Evolutionary conservation across 2,329 filamentous ascomycete species (phyloP).

Genomic region (Zymoseptoria ardabiliae): DNA sequence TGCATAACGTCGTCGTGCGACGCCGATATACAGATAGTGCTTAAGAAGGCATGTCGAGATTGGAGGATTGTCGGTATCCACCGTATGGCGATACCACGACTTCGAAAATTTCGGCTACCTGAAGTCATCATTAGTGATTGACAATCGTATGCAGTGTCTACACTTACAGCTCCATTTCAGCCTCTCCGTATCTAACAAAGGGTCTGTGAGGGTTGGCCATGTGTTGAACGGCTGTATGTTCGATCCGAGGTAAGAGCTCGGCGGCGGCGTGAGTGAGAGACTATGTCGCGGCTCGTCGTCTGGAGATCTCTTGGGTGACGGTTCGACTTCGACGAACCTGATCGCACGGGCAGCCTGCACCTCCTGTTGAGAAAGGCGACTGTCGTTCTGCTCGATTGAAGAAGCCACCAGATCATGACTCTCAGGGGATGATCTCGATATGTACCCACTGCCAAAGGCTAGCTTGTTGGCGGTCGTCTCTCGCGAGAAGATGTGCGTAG

Average conservation of each 20-base stretch:
- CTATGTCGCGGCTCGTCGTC: not conserved
- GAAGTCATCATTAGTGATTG: not conserved
- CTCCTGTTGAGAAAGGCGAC: not conserved
- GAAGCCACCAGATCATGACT: not conserved
- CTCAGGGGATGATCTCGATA: not conserved
- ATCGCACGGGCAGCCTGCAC: not conserved
- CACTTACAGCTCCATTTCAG: conserved; percentile 26
- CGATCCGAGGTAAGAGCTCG: conserved; percentile 4
- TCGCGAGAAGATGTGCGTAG: not conserved
- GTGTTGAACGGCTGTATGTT: conserved; percentile 20
- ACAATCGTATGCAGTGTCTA: not conserved
- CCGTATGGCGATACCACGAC: conserved; percentile 17
- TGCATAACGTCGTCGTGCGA: conserved; percentile 30
- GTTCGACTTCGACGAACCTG: not conserved
- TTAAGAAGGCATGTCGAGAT: conserved; percentile 24
- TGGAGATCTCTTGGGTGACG: not conserved
- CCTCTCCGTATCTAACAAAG: conserved; percentile 18
- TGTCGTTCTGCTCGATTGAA: not conserved
- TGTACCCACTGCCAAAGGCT: not conserved
- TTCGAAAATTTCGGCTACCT: conserved; percentile 25
- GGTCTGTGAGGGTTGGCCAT: conserved; percentile 17
- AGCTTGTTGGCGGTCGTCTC: not conserved
- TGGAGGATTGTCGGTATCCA: conserved; percentile 25
- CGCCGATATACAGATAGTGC: conserved; percentile 27
- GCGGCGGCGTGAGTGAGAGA: not conserved